Conservation (phyloP, 495 filamentous ascomycete genomes). For the Acidiella bohemica region DNA sequence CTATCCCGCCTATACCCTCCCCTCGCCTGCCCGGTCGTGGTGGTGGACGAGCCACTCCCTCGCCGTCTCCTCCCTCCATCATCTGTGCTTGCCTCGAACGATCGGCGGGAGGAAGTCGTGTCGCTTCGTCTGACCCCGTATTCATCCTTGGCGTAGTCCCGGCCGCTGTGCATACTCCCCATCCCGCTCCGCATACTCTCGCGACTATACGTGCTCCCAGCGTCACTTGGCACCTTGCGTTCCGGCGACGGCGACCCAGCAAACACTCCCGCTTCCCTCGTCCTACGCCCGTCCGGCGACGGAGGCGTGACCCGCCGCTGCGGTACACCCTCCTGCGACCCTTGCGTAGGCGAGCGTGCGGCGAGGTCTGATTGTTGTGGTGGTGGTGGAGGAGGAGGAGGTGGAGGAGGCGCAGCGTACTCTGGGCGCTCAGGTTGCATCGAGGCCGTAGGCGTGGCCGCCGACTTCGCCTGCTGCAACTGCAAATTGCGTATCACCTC, state of each 20-base stretch:
- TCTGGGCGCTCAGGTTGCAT: slow-evolving; percentile 5
- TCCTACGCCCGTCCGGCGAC: slow-evolving; percentile 25
- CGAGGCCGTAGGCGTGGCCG: slow-evolving; percentile 5
- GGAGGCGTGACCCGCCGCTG: slow-evolving; percentile 32
- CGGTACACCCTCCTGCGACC: slow-evolving; percentile 21
- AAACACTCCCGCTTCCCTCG: slow-evolving; percentile 19
- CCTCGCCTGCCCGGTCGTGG: background rate
- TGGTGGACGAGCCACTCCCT: slow-evolving; percentile 3
- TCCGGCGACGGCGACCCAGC: slow-evolving; percentile 11
- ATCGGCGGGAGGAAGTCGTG: background rate
- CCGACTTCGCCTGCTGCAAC: background rate
- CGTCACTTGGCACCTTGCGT: slow-evolving; percentile 2
- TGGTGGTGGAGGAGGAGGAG: slow-evolving; percentile 15
- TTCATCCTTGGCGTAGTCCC: background rate
- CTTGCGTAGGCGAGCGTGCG: slow-evolving; percentile 14
- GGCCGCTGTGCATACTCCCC: background rate
- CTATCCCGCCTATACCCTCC: slow-evolving; percentile 5
- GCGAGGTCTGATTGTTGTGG: too few species aligned
- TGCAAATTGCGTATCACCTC: slow-evolving; percentile 27
- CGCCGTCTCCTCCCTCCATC: background rate
- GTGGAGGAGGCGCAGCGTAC: slow-evolving; percentile 13
- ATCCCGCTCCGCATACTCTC: slow-evolving; percentile 10
- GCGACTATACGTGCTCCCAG: slow-evolving; percentile 8
- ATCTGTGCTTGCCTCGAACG: background rate
- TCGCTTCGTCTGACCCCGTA: background rate